These are phyloP conservation scores for Camellia lanceoleosa DNA, from an alignment of 148 eudicot genomes.

Conservation along the genomic window DNA sequence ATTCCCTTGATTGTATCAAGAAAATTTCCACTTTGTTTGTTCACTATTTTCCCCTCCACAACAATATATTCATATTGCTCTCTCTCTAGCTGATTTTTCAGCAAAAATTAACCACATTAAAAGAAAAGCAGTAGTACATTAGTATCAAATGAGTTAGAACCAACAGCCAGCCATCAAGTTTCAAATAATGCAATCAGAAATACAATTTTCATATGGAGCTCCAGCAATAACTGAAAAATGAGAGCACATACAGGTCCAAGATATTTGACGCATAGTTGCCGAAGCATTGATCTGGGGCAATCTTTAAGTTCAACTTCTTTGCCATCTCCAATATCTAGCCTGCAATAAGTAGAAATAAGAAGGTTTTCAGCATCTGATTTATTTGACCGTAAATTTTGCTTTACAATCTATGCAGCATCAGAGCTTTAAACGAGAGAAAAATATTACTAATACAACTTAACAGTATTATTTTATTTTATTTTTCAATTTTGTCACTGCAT, in stretches of 20 bases:
- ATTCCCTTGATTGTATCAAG: slow-evolving; percentile 51
- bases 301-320: slow-evolving; percentile 65
- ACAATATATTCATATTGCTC: slow-evolving; percentile 63
- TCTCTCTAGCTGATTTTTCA: slow-evolving; percentile 66
- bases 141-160: neutral
- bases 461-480: neutral
- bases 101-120: slow-evolving; percentile 12
- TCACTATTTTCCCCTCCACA: slow-evolving; percentile 58
- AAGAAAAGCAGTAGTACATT: neutral
- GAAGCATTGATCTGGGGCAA: slow-evolving; percentile 69
- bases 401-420: neutral
- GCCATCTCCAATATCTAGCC: slow-evolving; percentile 93
- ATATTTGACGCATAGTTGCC: slow-evolving; percentile 73
- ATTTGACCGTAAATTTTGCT: neutral
- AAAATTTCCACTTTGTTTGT: slow-evolving; percentile 40
- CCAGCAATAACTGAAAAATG: slow-evolving; percentile 3
- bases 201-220: neutral
- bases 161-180: neutral
- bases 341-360: slow-evolving; percentile 21
- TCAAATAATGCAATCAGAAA: neutral
- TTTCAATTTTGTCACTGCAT: neutral
- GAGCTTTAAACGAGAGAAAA: neutral
- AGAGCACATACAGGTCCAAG: slow-evolving; percentile 82
- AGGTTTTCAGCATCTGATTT: neutral
- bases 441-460: neutral